Conservation (phyloP, 2,329 filamentous ascomycete genomes). For the Stemphylium vesicarium region DNA sequence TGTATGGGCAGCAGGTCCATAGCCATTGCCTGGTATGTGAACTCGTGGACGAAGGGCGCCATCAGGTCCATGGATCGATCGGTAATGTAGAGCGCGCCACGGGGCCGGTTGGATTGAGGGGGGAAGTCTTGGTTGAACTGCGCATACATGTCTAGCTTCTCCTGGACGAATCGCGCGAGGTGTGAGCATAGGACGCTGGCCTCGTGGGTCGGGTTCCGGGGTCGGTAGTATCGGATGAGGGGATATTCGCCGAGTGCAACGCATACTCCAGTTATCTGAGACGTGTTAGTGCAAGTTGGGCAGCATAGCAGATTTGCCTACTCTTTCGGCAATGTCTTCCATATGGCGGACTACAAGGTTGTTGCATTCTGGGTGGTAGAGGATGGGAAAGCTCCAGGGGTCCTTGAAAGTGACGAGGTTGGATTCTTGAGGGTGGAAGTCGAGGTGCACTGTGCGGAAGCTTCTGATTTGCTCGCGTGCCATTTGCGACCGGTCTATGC, state of each 20-base stretch:
- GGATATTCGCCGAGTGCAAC: slow-evolving; percentile 94
- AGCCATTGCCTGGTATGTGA: slow-evolving; percentile 98
- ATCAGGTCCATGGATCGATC: slow-evolving; percentile 93
- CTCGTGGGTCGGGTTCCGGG: slow-evolving; percentile 77
- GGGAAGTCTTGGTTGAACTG: slow-evolving; percentile 86
- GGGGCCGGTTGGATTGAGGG: slow-evolving; percentile 76
- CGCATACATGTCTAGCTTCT: slow-evolving; percentile 88
- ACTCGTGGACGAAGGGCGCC: slow-evolving; percentile 89
- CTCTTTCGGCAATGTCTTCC: slow-evolving; percentile 86
- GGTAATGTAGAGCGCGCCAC: slow-evolving; percentile 82
- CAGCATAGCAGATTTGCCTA: slow-evolving; percentile 46
- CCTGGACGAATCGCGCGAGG: slow-evolving; percentile 87
- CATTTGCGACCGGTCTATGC: slow-evolving; percentile 73
- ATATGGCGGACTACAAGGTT: slow-evolving; percentile 81
- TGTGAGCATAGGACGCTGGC: slow-evolving; percentile 86
- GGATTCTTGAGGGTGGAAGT: slow-evolving; percentile 90
- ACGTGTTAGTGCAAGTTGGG: slow-evolving; percentile 4
- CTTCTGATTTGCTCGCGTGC: slow-evolving; percentile 77
- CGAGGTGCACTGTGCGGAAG: slow-evolving; percentile 82
- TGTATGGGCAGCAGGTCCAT: slow-evolving; percentile 89
- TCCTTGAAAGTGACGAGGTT: slow-evolving; percentile 91
- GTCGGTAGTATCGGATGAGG: slow-evolving; percentile 87
- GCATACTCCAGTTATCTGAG: slow-evolving; percentile 81
- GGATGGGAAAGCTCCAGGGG: slow-evolving; percentile 91
- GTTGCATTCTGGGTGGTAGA: slow-evolving; percentile 92